Percentiles rank a stretch among this genome's conserved stretches.
These are phyloP conservation scores for Magnolia officinalis DNA, from an alignment of 164 flowering plant species.

Conservation along the genomic window DNA sequence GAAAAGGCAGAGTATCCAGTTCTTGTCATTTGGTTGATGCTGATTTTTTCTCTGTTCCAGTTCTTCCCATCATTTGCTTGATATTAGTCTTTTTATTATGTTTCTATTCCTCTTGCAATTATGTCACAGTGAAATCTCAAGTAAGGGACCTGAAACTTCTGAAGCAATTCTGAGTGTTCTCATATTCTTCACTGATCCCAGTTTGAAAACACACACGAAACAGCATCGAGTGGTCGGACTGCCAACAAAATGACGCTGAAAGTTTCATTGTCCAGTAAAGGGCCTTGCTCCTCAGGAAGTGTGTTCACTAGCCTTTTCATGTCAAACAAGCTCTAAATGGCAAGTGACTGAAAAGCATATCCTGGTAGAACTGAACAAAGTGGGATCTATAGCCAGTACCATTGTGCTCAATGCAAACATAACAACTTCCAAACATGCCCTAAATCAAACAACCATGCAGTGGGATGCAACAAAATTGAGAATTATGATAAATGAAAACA, in stretches of 20 bases:
- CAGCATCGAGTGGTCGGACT: background rate
- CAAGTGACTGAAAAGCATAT: background rate
- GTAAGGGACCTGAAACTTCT: background rate
- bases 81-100: background rate
- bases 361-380: background rate
- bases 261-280: background rate
- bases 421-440: background rate
- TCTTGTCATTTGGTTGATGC: too few relatives aligned
- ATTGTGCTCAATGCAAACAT: background rate
- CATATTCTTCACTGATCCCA: background rate
- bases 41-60: too few relatives aligned
- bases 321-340: background rate
- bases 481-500: background rate
- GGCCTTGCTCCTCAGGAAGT: background rate
- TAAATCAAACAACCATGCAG: background rate
- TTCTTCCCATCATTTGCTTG: background rate
- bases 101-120: background rate
- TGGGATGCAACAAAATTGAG: background rate
- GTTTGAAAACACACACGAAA: background rate
- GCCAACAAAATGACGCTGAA: too few relatives aligned
- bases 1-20: too few relatives aligned
- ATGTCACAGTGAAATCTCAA: background rate
- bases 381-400: background rate
- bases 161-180: background rate
- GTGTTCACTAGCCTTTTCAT: background rate